phyloP scores from a whole-genome alignment of 164 flowering plant genomes.

The Saururus chinensis region DNA sequence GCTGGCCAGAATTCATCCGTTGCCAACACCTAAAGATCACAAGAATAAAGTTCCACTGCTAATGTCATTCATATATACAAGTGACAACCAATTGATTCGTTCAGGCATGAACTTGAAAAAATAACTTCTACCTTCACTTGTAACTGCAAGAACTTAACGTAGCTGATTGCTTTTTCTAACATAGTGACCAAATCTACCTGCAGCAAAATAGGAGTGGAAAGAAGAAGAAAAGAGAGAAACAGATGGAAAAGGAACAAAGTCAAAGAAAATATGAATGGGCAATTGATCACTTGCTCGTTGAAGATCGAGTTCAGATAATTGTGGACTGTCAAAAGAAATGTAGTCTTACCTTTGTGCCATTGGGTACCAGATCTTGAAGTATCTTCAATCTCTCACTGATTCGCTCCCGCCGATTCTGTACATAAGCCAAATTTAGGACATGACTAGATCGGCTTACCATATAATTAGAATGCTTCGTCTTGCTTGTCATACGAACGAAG shows the following conservation, averaged over 20 bases:
- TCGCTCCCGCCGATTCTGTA: slow-evolving; percentile 81
- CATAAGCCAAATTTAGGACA: neutral
- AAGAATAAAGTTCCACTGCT: neutral
- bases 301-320: too few species aligned
- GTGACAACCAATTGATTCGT: neutral
- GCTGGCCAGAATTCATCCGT: slow-evolving; percentile 96
- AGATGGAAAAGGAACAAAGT: neutral
- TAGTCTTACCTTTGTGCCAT: slow-evolving; percentile 65
- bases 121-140: slow-evolving; percentile 68
- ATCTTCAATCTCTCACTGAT: slow-evolving; percentile 82
- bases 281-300: neutral
- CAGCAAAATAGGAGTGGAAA: neutral
- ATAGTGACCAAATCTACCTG: slow-evolving; percentile 95
- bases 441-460: too few species aligned
- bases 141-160: slow-evolving; percentile 92
- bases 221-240: neutral
- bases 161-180: slow-evolving; percentile 90
- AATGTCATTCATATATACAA: neutral
- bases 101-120: neutral
- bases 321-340: neutral
- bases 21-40: slow-evolving; percentile 59
- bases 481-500: neutral
- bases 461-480: neutral
- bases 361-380: slow-evolving; percentile 86
- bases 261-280: neutral